These are phyloP conservation scores for Pulveroboletus sp. DNA, from an alignment of 768 basidiomycete genomes.

Conservation along the genomic window DNA sequence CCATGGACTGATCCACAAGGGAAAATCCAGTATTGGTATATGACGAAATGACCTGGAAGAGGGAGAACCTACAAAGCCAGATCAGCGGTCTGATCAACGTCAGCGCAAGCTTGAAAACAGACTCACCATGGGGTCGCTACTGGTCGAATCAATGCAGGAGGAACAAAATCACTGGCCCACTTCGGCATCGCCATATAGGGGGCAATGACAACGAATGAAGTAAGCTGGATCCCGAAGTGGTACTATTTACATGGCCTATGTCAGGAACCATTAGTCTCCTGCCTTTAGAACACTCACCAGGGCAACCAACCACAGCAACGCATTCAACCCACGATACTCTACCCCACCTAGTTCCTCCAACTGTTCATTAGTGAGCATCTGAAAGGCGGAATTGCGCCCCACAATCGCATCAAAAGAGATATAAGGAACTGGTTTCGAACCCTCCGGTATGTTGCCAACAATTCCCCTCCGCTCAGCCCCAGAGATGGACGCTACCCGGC, in stretches of 20 bases:
- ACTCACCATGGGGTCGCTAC: constrained; percentile 63
- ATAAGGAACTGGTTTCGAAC: constrained; percentile 64
- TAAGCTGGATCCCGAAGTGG: constrained; percentile 63
- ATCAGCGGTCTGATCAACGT: not conserved
- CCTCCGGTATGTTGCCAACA: constrained; percentile 27
- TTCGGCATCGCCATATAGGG: constrained; percentile 65
- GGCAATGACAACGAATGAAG: constrained; percentile 68
- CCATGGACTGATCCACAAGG: constrained; percentile 83
- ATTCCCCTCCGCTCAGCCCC: constrained; percentile 3
- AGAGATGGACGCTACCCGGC: constrained; percentile 21
- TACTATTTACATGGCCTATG: constrained; percentile 49
- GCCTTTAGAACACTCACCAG: constrained; percentile 43
- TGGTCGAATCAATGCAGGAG: constrained; percentile 51
- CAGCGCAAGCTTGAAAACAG: not conserved
- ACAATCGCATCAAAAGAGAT: constrained; percentile 82
- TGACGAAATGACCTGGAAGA: constrained; percentile 80
- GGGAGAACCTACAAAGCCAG: constrained; percentile 58
- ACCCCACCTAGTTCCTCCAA: constrained; percentile 91
- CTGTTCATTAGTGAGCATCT: constrained; percentile 69
- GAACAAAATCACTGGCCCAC: constrained; percentile 59
- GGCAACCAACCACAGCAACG: constrained; percentile 76
- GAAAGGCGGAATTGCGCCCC: constrained; percentile 76
- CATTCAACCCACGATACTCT: constrained; percentile 82
- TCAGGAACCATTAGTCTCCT: not conserved
- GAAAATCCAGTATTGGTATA: constrained; percentile 90